phyloP scores from a whole-genome alignment of 179 eudicot genomes.

The Silene coronaria region DNA sequence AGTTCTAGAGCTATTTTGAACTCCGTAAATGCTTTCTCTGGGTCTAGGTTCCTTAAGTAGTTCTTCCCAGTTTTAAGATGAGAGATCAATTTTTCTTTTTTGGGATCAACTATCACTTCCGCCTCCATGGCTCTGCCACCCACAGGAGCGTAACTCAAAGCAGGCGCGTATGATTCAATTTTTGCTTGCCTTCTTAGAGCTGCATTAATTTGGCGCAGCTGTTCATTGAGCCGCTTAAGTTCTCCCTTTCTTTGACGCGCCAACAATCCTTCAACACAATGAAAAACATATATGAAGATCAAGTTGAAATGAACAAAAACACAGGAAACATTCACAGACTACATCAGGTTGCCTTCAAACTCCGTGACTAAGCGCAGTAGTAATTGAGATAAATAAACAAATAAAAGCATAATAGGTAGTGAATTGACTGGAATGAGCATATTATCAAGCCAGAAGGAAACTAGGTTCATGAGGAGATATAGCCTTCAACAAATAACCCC shows the following conservation, averaged over 20 bases:
- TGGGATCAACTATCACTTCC: conserved; percentile 87
- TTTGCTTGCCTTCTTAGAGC: conserved; percentile 93
- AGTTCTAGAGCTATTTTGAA: conserved; percentile 72
- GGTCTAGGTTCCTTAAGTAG: conserved; percentile 71
- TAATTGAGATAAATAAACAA: too few relatives aligned
- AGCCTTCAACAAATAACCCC: too few relatives aligned
- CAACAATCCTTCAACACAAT: conserved; percentile 45
- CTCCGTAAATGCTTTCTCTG: conserved; percentile 62
- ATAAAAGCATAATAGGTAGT: too few relatives aligned
- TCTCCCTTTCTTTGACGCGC: conserved; percentile 87
- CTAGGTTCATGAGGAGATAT: too few relatives aligned
- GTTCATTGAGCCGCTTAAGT: conserved; percentile 68
- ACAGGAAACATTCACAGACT: too few relatives aligned
- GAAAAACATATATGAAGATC: conserved; percentile 6
- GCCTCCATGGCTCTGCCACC: conserved; percentile 48
- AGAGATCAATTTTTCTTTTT: conserved; percentile 58
- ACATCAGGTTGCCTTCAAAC: too few relatives aligned
- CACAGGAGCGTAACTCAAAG: conserved; percentile 85
- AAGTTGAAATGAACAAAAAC: background rate
- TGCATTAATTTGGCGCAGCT: conserved; percentile 85
- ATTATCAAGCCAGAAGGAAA: background rate
- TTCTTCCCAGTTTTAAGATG: conserved; percentile 69
- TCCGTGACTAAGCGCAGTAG: too few relatives aligned
- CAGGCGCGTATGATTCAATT: conserved; percentile 93
- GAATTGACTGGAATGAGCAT: too few relatives aligned